Evolutionary conservation across 148 eudicot genomes (phyloP), one percentile per base, ranked within the genome.

Genomic region (Persicaria maculosa): DNA sequence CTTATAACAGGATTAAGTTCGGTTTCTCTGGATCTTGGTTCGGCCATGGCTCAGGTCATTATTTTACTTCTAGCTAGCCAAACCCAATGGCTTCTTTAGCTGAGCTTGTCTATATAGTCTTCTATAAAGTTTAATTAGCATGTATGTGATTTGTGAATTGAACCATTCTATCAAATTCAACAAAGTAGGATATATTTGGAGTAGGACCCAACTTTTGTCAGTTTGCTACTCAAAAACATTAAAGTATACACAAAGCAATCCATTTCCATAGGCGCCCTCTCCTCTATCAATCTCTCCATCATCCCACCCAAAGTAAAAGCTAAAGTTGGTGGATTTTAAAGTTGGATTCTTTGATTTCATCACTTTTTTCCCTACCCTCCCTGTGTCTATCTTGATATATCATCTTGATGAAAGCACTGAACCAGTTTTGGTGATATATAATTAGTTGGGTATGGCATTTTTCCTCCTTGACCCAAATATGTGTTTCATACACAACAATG

Each of bases 241-340:
- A 61, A 61, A 61, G 44, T 61, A 61, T 25, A 10, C 14, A 22
- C 15, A 61, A 25, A 61, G 43, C 68, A 54, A 54, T 54, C 59
- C 59, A 54, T 10, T 12, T 54, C 20, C 59, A 15, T 16, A 55
- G 61, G 61, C 61, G 7, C 61, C 8, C 0, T 55, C 8, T 5
- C n/a, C 17, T 55, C 22, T 17, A 17, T n/a, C 20, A 19, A 55
- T 55, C 22, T 55, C 17, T 31, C 40, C 40, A 31, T 31, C 40
- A 31, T 31, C 40, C 8, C n/a, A 15, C 9, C 61, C n/a, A 55
- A 62, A 62, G 68, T 22, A 62, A 62, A 62, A 62, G 68, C n/a
- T 25, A 62, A 62, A 36, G 68, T 36, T 62, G 68, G 68, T 62
- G 68, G 68, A 62, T 62, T 62, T 31, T 62, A 62, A 62, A 62